Evolutionary conservation across 306 rosid genomes (phyloP).

Genomic region (Castanea mollissima): DNA sequence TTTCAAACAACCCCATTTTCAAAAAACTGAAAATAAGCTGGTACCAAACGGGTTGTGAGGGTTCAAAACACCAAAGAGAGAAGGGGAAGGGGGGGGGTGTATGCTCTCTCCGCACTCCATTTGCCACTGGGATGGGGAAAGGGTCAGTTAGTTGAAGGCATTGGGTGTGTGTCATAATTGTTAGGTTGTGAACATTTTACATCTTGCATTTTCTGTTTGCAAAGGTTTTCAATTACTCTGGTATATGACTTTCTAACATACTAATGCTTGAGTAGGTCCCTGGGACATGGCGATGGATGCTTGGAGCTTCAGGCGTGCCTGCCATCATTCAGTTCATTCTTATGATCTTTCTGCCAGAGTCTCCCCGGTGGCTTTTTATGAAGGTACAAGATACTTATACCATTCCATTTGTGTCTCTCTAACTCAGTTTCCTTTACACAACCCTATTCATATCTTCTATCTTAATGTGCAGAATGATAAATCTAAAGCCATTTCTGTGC

Average conservation of each 20-base stretch:
- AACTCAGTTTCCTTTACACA: background rate
- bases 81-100: no score
- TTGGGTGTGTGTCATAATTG: background rate
- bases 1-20: no score
- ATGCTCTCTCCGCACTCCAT: no score
- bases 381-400: slow-evolving; percentile 37
- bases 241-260: slow-evolving; percentile 2
- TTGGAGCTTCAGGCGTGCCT: slow-evolving; percentile 81
- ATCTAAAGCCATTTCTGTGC: slow-evolving; percentile 62
- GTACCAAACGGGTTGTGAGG: no score
- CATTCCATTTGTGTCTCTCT: background rate
- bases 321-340: slow-evolving; percentile 73
- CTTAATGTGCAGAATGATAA: slow-evolving; percentile 46
- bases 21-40: no score
- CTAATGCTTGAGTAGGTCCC: slow-evolving; percentile 49
- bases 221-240: background rate
- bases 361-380: slow-evolving; percentile 91
- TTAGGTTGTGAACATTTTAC: background rate
- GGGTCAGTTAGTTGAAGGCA: background rate
- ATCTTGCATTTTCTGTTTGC: background rate
- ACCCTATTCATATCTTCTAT: background rate
- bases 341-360: slow-evolving; percentile 83
- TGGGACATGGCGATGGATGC: slow-evolving; percentile 99
- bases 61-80: no score
- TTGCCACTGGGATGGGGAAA: background rate